phyloP scores from a whole-genome alignment of 495 filamentous ascomycete species.

The Xylaria telfairii region DNA sequence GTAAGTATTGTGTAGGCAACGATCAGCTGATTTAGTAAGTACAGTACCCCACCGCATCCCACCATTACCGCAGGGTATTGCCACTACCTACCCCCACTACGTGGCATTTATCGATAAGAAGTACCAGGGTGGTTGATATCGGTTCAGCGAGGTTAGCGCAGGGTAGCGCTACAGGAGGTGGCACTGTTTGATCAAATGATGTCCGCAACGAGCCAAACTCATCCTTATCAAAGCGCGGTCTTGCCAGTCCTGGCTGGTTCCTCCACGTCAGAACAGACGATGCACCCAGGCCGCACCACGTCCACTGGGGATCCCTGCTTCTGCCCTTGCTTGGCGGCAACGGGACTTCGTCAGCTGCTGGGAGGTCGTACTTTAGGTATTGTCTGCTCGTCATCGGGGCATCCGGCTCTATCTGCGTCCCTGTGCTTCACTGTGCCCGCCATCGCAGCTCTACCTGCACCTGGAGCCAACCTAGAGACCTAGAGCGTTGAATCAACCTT shows the following conservation, averaged over 20 bases:
- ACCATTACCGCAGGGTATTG: too few relatives aligned
- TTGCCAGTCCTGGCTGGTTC: conserved; percentile 1
- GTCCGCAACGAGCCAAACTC: background rate
- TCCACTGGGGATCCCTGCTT: background rate
- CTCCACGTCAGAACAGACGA: conserved; percentile 19
- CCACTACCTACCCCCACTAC: too few relatives aligned
- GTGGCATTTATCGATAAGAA: background rate
- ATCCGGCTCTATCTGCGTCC: conserved; percentile 10
- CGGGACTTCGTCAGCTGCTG: conserved; percentile 20
- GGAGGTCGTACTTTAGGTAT: background rate
- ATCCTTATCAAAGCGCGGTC: background rate
- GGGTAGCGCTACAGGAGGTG: conserved; percentile 7
- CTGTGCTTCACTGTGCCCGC: background rate
- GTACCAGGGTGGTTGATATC: background rate
- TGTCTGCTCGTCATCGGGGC: conserved; percentile 26
- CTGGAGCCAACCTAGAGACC: background rate
- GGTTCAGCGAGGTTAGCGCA: background rate
- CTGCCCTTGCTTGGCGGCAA: background rate
- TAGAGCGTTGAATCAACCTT: background rate
- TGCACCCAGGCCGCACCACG: background rate
- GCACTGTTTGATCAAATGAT: conserved; percentile 8
- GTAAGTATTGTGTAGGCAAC: background rate
- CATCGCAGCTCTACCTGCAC: background rate
- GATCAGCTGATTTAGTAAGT: background rate
- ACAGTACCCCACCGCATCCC: background rate